Evolutionary conservation across 306 rosid species (phyloP).

Genomic region (Cicer cuneatum): DNA sequence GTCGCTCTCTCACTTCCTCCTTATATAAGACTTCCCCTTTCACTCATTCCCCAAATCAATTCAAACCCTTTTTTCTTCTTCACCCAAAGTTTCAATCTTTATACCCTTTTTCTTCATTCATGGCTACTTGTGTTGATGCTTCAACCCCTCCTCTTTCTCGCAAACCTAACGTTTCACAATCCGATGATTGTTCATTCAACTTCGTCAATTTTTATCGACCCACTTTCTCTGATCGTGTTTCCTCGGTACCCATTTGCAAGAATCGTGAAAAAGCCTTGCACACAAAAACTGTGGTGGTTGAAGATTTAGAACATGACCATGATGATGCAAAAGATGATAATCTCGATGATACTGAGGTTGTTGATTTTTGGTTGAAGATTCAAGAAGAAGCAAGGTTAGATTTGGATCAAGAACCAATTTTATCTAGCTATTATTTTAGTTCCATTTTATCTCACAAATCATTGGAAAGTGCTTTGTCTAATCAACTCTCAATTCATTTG

Average conservation of each 20-base stretch:
- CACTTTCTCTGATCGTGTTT: slow-evolving; percentile 53
- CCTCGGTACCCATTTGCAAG: slow-evolving; percentile 57
- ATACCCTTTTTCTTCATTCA: slow-evolving; percentile 33
- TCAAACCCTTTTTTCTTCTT: slow-evolving; percentile 34
- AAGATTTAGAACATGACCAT: slow-evolving; percentile 14
- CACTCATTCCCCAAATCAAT: slow-evolving; percentile 42
- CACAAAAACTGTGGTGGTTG: slow-evolving; percentile 29
- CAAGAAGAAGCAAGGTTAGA: slow-evolving; percentile 72
- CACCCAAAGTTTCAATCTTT: slow-evolving; percentile 34
- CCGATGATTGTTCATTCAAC: slow-evolving; percentile 48
- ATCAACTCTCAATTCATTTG: slow-evolving; percentile 66
- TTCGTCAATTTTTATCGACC: slow-evolving; percentile 50
- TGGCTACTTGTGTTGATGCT: slow-evolving; percentile 72
- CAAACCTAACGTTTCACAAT: slow-evolving; percentile 51
- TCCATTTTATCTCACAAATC: slow-evolving; percentile 63
- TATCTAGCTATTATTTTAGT: slow-evolving; percentile 54
- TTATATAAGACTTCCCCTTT: slow-evolving; percentile 45
- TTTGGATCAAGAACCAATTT: slow-evolving; percentile 68
- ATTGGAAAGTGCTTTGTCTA: slow-evolving; percentile 64
- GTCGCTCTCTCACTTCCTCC: slow-evolving; percentile 34
- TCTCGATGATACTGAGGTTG: not conserved
- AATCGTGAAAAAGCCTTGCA: slow-evolving; percentile 37
- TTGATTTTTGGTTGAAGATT: slow-evolving; percentile 70
- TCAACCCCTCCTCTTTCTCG: slow-evolving; percentile 55
- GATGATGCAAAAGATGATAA: slow-evolving; percentile 36